phyloP scores from a whole-genome alignment of 2,329 filamentous ascomycete species.

The Sporothrix mexicana region DNA sequence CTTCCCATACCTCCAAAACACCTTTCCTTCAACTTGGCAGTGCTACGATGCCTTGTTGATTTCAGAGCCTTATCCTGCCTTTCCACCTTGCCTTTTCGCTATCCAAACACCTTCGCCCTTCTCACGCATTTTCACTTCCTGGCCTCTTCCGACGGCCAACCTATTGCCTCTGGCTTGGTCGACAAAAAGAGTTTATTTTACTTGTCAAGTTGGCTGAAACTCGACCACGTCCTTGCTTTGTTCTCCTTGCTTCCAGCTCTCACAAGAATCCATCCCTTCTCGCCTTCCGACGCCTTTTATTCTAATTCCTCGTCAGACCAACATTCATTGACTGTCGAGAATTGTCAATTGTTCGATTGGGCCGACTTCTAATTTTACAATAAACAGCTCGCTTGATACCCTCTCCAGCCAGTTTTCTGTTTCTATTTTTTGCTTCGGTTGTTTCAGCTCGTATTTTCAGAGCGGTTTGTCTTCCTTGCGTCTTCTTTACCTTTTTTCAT shows the following conservation, averaged over 20 bases:
- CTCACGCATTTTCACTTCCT: not conserved
- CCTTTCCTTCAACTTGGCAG: not conserved
- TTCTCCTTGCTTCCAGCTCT: slow-evolving; percentile 10
- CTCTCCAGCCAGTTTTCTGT: not conserved
- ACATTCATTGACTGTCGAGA: slow-evolving; percentile 1
- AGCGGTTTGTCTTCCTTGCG: not conserved
- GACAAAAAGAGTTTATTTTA: not conserved
- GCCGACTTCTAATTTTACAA: slow-evolving; percentile 8
- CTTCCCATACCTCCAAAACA: not conserved
- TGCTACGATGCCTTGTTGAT: not conserved
- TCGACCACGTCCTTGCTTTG: not conserved
- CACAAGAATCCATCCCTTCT: not conserved
- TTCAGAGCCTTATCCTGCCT: not conserved
- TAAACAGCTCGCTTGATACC: slow-evolving; percentile 3
- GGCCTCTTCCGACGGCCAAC: not conserved
- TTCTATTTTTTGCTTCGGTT: not conserved
- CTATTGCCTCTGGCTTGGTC: not conserved
- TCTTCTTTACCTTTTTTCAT: not conserved
- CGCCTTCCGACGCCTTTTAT: not conserved
- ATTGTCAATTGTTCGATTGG: not conserved
- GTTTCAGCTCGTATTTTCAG: slow-evolving; percentile 20
- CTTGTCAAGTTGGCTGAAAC: not conserved
- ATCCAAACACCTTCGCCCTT: not conserved
- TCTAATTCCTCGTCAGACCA: not conserved
- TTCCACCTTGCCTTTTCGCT: not conserved